Base-by-base conservation (phyloP, 2,329 filamentous ascomycete species). In the Apiospora arundinis region DNA sequence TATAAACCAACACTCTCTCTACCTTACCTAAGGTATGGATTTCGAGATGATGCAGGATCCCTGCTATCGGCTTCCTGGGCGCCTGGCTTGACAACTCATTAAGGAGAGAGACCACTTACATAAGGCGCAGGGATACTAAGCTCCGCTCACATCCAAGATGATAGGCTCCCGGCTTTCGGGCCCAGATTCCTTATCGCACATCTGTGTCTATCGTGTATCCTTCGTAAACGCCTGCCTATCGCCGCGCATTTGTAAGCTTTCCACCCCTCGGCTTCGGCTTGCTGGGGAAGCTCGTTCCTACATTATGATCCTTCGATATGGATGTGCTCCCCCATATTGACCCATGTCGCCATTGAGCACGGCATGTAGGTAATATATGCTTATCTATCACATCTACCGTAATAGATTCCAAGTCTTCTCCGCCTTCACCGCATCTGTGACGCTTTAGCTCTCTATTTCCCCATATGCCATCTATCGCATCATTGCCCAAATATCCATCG, bases 361-460 rank as follows among this genome's bases (percentile, higher is more conserved):
- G 18, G 56, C n/a, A 6, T n/a, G 42, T 45, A 45, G 12, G 42
- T 16, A 3, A 32, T 32, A 4, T 11, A 12, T 40, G 56, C 56
- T 63, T 63, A 63, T 63, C 56, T 63, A 63, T 63, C 56, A 37
- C 56, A n/a, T 40, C 37, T 40, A 18, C n/a, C 56, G 32, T 40
- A 40, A 63, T 63, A 63, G 32, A 40, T 63, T 23, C 18, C 56
- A 40, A 1, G 3, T 4, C 56, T 63, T 63, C 32, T 63, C 32
- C 56, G 56, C 56, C 32, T n/a, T 63, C 56, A 40, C 56, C 56
- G 56, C 40, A 63, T 23, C 56, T 40, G 56, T 63, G 56, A 63
- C 32, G 28, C 32, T 63, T 40, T 40, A 63, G 56, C 32, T 63
- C 8, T 63, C 32, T 16, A 12, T 45, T 37, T 23, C 18, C 32